Base-by-base conservation (phyloP, 1,284 basidiomycete genomes). In the Phaffia rhodozyma region DNA sequence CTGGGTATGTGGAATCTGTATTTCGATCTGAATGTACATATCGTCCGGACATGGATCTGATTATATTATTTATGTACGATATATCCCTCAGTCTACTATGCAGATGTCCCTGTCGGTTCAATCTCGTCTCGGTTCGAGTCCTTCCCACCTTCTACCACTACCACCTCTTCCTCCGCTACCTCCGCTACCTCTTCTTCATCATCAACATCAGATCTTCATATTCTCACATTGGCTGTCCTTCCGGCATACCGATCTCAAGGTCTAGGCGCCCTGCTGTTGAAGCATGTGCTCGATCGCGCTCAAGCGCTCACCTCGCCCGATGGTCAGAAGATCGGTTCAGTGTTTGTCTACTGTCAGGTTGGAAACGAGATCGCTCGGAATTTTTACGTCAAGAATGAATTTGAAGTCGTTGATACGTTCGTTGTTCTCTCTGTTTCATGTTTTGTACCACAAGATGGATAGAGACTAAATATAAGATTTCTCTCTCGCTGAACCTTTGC, bases 191-290 rank as follows among this genome's bases (percentile, higher is more conserved):
- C 32, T 34, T 43, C 38, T 43, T 55, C 61, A n/a, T 27, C 18
- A 4, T 23, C 58, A 9, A 27, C 59, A 5, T 11, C 60, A 9
- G 52, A 62, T 25, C 64, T 66, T 25, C 64, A 66, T 60, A 56
- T 66, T 43, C 64, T 66, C 29, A 66, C 64, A 9, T 55, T 66
- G 48, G 60, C 58, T 54, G 64, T 66, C 55, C 64, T 66, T 29
- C 60, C 60, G 6, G 48, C 64, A 20, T 66, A 66, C 60, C 64
- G 64, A 4, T 58, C 55, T 6, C 64, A 66, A 59, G 59, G 59
- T 4, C 60, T 66, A 51, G 64, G 64, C 43, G 21, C 56, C 4
- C 51, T 48, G 21, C 50, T 66, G 38, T 21, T 66, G 29, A 21
- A 49, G 20, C 60, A 62, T 53, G 64, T 66, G 21, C 25, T 62